These are phyloP conservation scores for Phaffomyces opuntiae DNA, from an alignment of 805 yeast genomes.

Conservation along the genomic window DNA sequence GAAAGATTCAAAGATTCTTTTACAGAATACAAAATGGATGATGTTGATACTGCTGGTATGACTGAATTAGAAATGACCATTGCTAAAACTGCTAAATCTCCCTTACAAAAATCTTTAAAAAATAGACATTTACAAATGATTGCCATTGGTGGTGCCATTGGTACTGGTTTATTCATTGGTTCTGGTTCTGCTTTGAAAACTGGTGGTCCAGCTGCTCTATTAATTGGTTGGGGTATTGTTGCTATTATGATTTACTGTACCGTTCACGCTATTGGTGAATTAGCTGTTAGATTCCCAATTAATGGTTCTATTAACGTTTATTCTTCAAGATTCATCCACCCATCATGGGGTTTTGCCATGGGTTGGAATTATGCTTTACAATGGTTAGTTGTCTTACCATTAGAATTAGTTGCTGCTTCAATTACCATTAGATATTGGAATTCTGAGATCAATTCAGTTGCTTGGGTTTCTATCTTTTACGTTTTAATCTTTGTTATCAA, in stretches of 20 bases:
- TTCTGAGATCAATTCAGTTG: slow-evolving; percentile 36
- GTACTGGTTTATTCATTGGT: slow-evolving; percentile 76
- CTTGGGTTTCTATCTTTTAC: slow-evolving; percentile 44
- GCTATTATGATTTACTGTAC: slow-evolving; percentile 42
- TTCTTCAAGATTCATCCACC: slow-evolving; percentile 49
- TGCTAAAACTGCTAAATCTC: slow-evolving; percentile 11
- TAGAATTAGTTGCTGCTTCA: slow-evolving; percentile 48
- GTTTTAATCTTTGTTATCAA: slow-evolving; percentile 38
- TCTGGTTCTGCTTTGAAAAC: slow-evolving; percentile 52
- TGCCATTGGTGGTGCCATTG: slow-evolving; percentile 64
- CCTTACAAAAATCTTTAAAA: slow-evolving; percentile 30
- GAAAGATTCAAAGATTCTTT: slow-evolving; percentile 16
- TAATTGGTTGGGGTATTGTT: slow-evolving; percentile 40
- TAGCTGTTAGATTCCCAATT: slow-evolving; percentile 56
- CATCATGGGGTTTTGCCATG: slow-evolving; percentile 54
- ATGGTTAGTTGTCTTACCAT: slow-evolving; percentile 42
- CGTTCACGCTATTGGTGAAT: slow-evolving; percentile 51
- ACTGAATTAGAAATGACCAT: slow-evolving; percentile 41
- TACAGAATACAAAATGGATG: slow-evolving; percentile 6
- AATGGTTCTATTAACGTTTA: slow-evolving; percentile 58
- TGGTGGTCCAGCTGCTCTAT: slow-evolving; percentile 52
- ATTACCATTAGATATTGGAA: slow-evolving; percentile 47
- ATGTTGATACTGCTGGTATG: slow-evolving; percentile 19
- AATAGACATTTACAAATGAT: slow-evolving; percentile 1
- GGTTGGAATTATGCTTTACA: slow-evolving; percentile 51